Evolutionary conservation across 2,329 filamentous ascomycete species (phyloP).

Genomic region (Aaosphaeria arxii): DNA sequence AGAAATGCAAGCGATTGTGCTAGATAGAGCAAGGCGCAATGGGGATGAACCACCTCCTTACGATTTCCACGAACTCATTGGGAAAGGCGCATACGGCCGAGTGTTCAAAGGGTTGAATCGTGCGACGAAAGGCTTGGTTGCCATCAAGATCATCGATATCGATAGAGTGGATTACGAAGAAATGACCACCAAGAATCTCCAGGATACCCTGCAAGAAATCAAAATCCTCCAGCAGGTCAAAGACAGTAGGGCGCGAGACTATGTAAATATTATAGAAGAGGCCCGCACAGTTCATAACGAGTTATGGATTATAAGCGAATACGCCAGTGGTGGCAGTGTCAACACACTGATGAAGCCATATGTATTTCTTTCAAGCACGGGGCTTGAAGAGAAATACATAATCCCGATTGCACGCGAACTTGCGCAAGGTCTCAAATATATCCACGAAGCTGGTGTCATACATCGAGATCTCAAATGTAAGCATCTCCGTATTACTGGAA

Average conservation of each 20-base stretch:
- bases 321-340: constrained; percentile 81
- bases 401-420: constrained; percentile 63
- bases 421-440: constrained; percentile 58
- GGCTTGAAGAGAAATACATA: constrained; percentile 59
- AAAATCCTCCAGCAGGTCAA: constrained; percentile 68
- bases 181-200: constrained; percentile 41
- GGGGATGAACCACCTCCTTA: constrained; percentile 64
- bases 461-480: constrained; percentile 64
- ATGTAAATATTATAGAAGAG: constrained; percentile 80
- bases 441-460: constrained; percentile 64
- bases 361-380: constrained; percentile 14
- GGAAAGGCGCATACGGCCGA: constrained; percentile 71
- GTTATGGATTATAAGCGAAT: constrained; percentile 87
- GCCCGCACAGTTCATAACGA: constrained; percentile 73
- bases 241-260: constrained; percentile 73
- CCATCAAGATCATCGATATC: constrained; percentile 81
- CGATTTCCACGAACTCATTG: constrained; percentile 68
- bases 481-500: constrained; percentile 1
- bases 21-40: constrained; percentile 59
- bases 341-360: constrained; percentile 58
- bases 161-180: constrained; percentile 65
- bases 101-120: constrained; percentile 64
- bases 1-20: constrained; percentile 64
- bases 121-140: constrained; percentile 55
- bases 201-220: constrained; percentile 60